phyloP scores from a whole-genome alignment of 2,329 filamentous ascomycete species.

The Hortaea werneckii region DNA sequence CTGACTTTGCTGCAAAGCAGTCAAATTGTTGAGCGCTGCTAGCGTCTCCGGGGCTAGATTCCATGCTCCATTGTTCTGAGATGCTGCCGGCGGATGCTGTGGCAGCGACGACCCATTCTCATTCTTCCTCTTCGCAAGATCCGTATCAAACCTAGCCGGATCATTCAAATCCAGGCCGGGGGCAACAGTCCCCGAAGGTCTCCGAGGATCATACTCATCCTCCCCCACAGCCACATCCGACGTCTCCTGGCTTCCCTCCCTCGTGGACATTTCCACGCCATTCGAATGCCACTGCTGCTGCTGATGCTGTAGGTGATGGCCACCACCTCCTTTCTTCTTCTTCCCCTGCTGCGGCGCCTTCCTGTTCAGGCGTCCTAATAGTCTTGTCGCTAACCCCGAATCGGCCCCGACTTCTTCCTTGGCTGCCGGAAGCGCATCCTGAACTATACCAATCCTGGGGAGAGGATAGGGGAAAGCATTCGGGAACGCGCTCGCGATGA shows the following conservation, averaged over 20 bases:
- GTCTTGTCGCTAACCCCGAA: conserved; percentile 10
- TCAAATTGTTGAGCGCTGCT: conserved; percentile 14
- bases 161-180: conserved; percentile 12
- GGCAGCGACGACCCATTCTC: too few relatives aligned
- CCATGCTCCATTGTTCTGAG: not conserved
- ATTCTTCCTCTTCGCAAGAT: conserved; percentile 14
- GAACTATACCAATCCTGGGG: conserved; percentile 32
- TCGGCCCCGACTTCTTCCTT: conserved; percentile 6
- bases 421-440: conserved; percentile 7
- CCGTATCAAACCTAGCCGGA: conserved; percentile 21
- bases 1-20: not conserved
- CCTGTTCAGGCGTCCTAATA: conserved; percentile 19
- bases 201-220: conserved; percentile 41
- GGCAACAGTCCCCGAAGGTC: conserved; percentile 21
- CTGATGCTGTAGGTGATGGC: too few relatives aligned
- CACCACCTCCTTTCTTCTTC: conserved; percentile 16
- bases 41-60: conserved; percentile 15
- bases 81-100: too few relatives aligned
- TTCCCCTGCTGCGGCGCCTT: conserved; percentile 15
- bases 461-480: conserved; percentile 31
- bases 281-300: conserved; percentile 8
- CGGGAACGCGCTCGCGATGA: conserved; percentile 25
- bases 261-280: conserved; percentile 15
- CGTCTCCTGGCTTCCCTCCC: conserved; percentile 16
- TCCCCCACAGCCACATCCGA: conserved; percentile 27